A percentile compares a stretch with the other conserved stretches of the same genome.
These are phyloP conservation scores for Eucalyptus cladocalyx DNA, from an alignment of 345 rosid genomes.

Conservation along the genomic window DNA sequence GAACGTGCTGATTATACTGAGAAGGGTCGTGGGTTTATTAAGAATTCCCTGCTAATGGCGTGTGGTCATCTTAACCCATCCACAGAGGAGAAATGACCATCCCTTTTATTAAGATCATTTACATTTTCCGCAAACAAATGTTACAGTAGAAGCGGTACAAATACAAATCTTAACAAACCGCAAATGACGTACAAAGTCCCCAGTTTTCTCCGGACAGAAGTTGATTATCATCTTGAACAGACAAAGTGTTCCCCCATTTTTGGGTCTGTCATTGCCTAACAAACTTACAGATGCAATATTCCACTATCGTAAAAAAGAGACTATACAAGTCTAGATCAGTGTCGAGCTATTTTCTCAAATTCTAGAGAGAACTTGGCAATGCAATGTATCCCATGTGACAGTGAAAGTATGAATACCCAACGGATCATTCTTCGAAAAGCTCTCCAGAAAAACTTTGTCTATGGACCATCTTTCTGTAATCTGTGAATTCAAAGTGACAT, in stretches of 20 bases:
- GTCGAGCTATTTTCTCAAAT: neutral
- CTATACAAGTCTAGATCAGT: neutral
- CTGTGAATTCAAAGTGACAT: neutral
- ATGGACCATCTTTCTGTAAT: constrained; percentile 48
- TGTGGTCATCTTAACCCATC: neutral
- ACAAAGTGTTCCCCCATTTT: neutral
- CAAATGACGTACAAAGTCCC: neutral
- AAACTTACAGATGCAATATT: neutral
- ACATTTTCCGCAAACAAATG: neutral
- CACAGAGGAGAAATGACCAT: neutral
- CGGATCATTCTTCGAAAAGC: constrained; percentile 13
- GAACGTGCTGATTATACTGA: neutral
- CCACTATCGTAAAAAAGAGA: neutral
- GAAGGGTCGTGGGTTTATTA: neutral
- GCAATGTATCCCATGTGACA: neutral
- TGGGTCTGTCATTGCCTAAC: neutral
- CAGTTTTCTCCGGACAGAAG: neutral
- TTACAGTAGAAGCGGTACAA: neutral
- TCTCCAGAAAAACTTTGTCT: constrained; percentile 25
- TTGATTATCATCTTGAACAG: neutral
- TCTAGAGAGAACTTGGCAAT: neutral
- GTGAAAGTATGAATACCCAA: neutral
- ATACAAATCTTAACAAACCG: neutral
- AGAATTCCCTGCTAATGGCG: neutral
- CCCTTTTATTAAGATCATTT: neutral